Evolutionary conservation across 129 eudicot species (phyloP).

Genomic region (Silybum marianum): DNA sequence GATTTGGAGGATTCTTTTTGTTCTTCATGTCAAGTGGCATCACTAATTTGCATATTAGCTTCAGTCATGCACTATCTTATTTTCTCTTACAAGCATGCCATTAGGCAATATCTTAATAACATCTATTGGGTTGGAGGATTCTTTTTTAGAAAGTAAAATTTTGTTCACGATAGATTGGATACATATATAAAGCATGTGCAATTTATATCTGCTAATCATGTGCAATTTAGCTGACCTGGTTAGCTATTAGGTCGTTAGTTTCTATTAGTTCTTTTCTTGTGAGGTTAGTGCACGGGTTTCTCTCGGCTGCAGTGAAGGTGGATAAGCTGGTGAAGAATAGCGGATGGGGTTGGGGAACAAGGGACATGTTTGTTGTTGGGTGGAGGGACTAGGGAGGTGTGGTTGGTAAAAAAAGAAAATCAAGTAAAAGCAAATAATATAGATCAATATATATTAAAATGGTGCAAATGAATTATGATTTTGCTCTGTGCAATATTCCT

Average conservation of each 20-base stretch:
- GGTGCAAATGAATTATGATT: background rate
- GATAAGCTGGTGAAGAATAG: too few relatives aligned
- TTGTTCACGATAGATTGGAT: background rate
- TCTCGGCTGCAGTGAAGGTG: too few relatives aligned
- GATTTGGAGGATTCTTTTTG: background rate
- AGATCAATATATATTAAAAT: background rate
- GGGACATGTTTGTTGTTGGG: background rate
- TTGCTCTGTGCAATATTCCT: background rate
- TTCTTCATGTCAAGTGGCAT: background rate
- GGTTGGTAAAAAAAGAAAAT: background rate
- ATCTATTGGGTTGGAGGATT: background rate
- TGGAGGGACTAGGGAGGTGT: background rate
- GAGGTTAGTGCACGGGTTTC: too few relatives aligned
- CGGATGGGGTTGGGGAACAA: background rate
- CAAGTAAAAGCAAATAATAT: background rate
- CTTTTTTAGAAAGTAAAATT: background rate
- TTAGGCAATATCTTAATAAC: background rate
- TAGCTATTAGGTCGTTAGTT: background rate
- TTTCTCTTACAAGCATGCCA: background rate
- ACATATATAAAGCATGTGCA: background rate
- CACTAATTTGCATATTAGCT: background rate
- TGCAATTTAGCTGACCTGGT: background rate
- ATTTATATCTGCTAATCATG: background rate
- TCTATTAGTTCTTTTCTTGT: too few relatives aligned
- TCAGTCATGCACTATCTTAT: slow-evolving; percentile 2